A percentile compares a stretch with the other conserved stretches of the same genome.
These are phyloP conservation scores for Sugiyamaella qingdaonensis DNA, from an alignment of 805 yeast species.

Conservation along the genomic window DNA sequence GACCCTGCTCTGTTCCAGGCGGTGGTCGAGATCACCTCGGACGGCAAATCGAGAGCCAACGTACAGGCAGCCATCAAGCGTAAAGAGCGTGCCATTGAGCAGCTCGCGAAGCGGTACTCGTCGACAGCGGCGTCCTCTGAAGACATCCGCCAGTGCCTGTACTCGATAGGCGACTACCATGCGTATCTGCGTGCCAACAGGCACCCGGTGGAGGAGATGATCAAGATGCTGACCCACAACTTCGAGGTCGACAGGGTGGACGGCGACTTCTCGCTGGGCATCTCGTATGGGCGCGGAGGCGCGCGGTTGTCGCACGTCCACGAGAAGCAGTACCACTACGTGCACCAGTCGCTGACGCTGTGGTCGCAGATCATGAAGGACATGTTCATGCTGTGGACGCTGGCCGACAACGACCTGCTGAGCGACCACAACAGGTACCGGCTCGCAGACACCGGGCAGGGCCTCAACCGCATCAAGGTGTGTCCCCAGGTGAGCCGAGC, in stretches of 20 bases:
- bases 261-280: conserved; percentile 50
- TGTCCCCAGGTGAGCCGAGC: conserved; percentile 66
- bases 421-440: conserved; percentile 48
- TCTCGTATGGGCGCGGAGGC: conserved; percentile 61
- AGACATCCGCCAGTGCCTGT: conserved; percentile 64
- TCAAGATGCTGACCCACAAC: conserved; percentile 46
- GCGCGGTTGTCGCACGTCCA: conserved; percentile 73
- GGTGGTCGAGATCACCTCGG: conserved; percentile 61
- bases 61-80: conserved; percentile 57
- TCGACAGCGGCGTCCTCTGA: conserved; percentile 42
- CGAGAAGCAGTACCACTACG: conserved; percentile 67
- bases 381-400: conserved; percentile 71
- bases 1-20: conserved; percentile 61
- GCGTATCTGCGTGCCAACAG: conserved; percentile 67
- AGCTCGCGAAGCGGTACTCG: conserved; percentile 36
- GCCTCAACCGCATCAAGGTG: conserved; percentile 68
- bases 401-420: conserved; percentile 69
- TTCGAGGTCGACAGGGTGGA: conserved; percentile 38
- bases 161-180: conserved; percentile 76
- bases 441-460: conserved; percentile 73
- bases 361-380: conserved; percentile 79
- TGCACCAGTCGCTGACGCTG: conserved; percentile 64
- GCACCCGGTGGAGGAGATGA: conserved; percentile 61
- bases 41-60: conserved; percentile 49
- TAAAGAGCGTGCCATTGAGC: conserved; percentile 68